A percentile compares a stretch with the other conserved stretches of the same genome.
Conservation (phyloP, 2,329 filamentous ascomycete species). For the Pseudonectria buxi region DNA sequence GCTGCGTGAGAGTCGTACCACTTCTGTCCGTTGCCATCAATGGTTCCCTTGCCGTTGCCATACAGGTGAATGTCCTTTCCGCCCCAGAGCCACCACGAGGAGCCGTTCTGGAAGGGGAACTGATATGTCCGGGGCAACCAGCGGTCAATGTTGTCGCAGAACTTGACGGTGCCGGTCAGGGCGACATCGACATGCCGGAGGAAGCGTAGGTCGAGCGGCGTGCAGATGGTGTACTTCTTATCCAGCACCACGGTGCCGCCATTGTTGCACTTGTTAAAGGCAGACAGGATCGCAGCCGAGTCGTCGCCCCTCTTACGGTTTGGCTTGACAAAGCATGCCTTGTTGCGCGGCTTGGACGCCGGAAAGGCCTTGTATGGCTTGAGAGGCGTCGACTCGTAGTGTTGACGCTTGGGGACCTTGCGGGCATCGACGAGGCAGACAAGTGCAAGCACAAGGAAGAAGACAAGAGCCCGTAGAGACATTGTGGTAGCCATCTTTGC, state of each 20-base stretch:
- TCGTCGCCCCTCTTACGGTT: constrained; percentile 9
- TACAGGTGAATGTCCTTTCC: constrained; percentile 50
- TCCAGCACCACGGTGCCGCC: constrained; percentile 56
- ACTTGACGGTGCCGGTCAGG: constrained; percentile 48
- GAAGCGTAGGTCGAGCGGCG: constrained; percentile 57
- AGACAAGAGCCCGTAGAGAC: constrained; percentile 27
- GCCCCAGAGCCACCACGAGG: constrained; percentile 24
- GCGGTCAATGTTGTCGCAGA: constrained; percentile 58
- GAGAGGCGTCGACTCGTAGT: constrained; percentile 13
- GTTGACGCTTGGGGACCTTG: not conserved
- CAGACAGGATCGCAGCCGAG: constrained; percentile 2
- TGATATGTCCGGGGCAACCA: constrained; percentile 58
- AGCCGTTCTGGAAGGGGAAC: constrained; percentile 57
- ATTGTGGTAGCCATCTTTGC: too few relatives aligned
- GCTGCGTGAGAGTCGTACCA: constrained; percentile 52
- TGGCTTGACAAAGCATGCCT: constrained; percentile 21
- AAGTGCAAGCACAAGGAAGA: constrained; percentile 44
- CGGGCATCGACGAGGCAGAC: not conserved
- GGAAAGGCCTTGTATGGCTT: constrained; percentile 12
- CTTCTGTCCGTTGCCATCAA: constrained; percentile 59
- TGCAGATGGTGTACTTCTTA: constrained; percentile 53
- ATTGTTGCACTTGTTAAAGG: constrained; percentile 42
- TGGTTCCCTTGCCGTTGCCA: constrained; percentile 36
- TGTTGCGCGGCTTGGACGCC: constrained; percentile 13
- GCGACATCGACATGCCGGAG: constrained; percentile 56